A percentile compares a stretch with the other conserved stretches of the same genome.
Conservation (phyloP, 805 yeast genomes). For the Lachancea fermentati region DNA sequence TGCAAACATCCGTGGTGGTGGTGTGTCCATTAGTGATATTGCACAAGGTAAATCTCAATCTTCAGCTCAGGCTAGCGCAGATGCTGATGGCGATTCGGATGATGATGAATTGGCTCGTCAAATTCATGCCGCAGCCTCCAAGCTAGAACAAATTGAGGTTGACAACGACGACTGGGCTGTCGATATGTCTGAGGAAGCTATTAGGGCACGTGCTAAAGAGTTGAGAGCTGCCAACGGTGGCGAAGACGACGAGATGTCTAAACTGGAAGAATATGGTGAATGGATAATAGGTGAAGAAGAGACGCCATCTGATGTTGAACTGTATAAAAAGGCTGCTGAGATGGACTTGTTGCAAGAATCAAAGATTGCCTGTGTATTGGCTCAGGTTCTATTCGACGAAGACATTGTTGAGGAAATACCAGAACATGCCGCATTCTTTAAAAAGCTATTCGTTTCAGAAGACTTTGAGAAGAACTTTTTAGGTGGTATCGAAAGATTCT, state of each 20-base stretch:
- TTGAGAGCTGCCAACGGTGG: slow-evolving; percentile 57
- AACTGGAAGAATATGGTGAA: slow-evolving; percentile 77
- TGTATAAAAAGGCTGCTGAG: slow-evolving; percentile 83
- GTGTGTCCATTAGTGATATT: slow-evolving; percentile 71
- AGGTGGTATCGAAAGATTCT: slow-evolving; percentile 92
- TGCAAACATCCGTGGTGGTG: slow-evolving; percentile 85
- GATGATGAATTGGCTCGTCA: slow-evolving; percentile 73
- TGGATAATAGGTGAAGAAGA: slow-evolving; percentile 70
- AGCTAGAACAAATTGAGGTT: slow-evolving; percentile 55
- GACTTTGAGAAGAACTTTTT: slow-evolving; percentile 82
- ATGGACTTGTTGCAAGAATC: slow-evolving; percentile 65
- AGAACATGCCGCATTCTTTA: slow-evolving; percentile 76
- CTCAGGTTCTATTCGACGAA: slow-evolving; percentile 81
- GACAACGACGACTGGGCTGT: slow-evolving; percentile 96
- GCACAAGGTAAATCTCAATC: slow-evolving; percentile 48
- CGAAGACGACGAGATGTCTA: slow-evolving; percentile 38
- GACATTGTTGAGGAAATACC: slow-evolving; percentile 66
- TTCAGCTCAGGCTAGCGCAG: slow-evolving; percentile 26
- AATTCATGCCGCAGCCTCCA: slow-evolving; percentile 79
- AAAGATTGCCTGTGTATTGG: slow-evolving; percentile 83
- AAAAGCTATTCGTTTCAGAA: slow-evolving; percentile 55
- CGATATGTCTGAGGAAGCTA: slow-evolving; percentile 94
- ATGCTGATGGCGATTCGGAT: slow-evolving; percentile 41
- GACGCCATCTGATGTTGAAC: slow-evolving; percentile 80
- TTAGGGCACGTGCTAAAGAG: slow-evolving; percentile 83